A percentile compares a stretch with the other conserved stretches of the same genome.
Evolutionary conservation across 495 filamentous ascomycete species (phyloP).

Genomic region (Penicillium daleae): DNA sequence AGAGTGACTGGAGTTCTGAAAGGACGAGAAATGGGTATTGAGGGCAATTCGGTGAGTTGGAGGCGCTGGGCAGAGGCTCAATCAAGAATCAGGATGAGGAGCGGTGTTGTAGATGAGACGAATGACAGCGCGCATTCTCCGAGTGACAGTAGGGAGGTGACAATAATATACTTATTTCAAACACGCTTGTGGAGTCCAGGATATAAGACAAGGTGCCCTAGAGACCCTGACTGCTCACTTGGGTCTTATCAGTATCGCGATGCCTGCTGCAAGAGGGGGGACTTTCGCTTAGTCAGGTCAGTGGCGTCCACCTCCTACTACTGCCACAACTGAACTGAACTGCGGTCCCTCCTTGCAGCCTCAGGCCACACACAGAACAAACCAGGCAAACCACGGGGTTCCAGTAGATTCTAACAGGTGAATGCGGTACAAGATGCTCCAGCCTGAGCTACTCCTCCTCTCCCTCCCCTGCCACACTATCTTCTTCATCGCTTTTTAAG

Average conservation of each 20-base stretch:
- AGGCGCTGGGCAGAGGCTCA: not conserved
- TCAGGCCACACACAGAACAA: slow-evolving; percentile 32
- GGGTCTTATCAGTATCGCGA: slow-evolving; percentile 24
- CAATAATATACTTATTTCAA: not conserved
- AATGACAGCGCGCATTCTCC: slow-evolving; percentile 18
- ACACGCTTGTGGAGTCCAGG: not conserved
- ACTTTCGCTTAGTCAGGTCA: slow-evolving; percentile 11
- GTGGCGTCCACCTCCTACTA: slow-evolving; percentile 21
- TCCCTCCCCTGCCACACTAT: slow-evolving; percentile 20
- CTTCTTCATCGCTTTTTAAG: slow-evolving; percentile 18
- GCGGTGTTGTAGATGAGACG: slow-evolving; percentile 15
- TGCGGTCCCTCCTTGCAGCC: slow-evolving; percentile 10
- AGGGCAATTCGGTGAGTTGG: not conserved
- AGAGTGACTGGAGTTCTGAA: not conserved
- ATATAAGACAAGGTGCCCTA: slow-evolving; percentile 6
- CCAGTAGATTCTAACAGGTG: slow-evolving; percentile 46
- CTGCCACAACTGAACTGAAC: no score
- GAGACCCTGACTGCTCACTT: slow-evolving; percentile 8
- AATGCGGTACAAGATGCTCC: slow-evolving; percentile 23
- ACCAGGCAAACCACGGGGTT: slow-evolving; percentile 44
- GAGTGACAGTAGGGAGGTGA: not conserved
- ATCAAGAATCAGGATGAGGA: not conserved
- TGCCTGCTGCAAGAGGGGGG: slow-evolving; percentile 21
- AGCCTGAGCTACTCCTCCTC: slow-evolving; percentile 22
- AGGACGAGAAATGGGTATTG: not conserved